Conservation (phyloP, 1,139 yeast genomes). For the Eremothecium sinecaudum region DNA sequence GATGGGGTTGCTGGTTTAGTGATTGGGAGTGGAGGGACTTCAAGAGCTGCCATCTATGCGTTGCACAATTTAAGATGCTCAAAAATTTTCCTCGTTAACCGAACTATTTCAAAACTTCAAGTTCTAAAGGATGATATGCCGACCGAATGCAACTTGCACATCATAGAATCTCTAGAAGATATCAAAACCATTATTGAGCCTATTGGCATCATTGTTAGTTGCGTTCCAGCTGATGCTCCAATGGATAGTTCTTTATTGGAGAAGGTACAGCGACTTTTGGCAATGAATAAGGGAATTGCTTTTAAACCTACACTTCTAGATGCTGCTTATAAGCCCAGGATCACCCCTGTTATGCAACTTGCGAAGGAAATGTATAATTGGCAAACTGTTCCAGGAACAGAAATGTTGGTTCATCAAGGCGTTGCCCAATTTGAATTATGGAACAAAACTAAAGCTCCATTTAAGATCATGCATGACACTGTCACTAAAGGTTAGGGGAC, state of each 20-base stretch:
- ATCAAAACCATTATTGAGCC: conserved; percentile 34
- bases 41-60: conserved; percentile 91
- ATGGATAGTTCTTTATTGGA: conserved; percentile 45
- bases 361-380: conserved; percentile 56
- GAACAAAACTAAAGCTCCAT: conserved; percentile 64
- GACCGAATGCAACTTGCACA: conserved; percentile 45
- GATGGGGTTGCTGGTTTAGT: conserved; percentile 53
- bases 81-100: conserved; percentile 68
- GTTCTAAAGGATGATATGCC: conserved; percentile 59
- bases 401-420: conserved; percentile 90
- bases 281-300: conserved; percentile 25
- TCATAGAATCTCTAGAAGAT: conserved; percentile 44
- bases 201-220: conserved; percentile 63
- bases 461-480: conserved; percentile 49
- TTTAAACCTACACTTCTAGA: conserved; percentile 59
- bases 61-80: conserved; percentile 68
- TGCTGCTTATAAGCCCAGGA: conserved; percentile 85
- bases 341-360: conserved; percentile 74
- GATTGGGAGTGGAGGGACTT: conserved; percentile 96
- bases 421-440: conserved; percentile 74
- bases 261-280: conserved; percentile 42
- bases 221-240: conserved; percentile 82
- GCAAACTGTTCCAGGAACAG: conserved; percentile 77
- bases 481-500: conserved; percentile 33
- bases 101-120: conserved; percentile 59